phyloP scores from a whole-genome alignment of 495 filamentous ascomycete species.

The Pseudoneurospora amorphoporcata region DNA sequence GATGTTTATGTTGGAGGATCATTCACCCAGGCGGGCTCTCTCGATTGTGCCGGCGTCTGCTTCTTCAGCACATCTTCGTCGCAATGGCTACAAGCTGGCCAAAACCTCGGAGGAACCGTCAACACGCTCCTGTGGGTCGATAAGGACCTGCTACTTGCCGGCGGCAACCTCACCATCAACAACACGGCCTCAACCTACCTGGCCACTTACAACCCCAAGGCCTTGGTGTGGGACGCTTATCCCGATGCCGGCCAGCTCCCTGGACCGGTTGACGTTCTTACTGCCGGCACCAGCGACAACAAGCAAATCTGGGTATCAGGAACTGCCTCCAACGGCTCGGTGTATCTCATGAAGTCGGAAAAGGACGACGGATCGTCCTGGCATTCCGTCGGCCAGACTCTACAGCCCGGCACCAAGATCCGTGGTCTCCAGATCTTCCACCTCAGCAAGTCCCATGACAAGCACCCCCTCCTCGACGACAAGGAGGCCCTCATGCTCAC shows the following conservation, averaged over 20 bases:
- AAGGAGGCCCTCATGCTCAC: constrained; percentile 70
- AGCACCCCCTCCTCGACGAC: constrained; percentile 49
- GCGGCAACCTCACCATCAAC: constrained; percentile 62
- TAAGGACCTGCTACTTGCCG: constrained; percentile 57
- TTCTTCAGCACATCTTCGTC: constrained; percentile 53
- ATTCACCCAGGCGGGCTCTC: constrained; percentile 71
- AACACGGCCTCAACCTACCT: constrained; percentile 51
- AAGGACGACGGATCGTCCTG: constrained; percentile 38
- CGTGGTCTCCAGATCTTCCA: constrained; percentile 72
- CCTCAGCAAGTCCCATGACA: constrained; percentile 53
- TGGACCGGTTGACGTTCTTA: constrained; percentile 67
- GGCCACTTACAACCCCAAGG: constrained; percentile 60
- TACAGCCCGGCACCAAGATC: constrained; percentile 56
- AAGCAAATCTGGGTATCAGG: constrained; percentile 76
- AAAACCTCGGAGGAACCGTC: constrained; percentile 56
- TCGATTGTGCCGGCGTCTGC: constrained; percentile 75
- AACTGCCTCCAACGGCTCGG: constrained; percentile 49
- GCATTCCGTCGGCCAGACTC: constrained; percentile 44
- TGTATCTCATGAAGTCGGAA: constrained; percentile 65
- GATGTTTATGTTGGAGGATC: constrained; percentile 80
- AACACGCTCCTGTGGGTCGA: constrained; percentile 65
- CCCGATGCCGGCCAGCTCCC: constrained; percentile 57
- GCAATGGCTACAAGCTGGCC: constrained; percentile 72
- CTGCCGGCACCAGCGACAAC: constrained; percentile 55
- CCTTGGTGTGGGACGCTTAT: constrained; percentile 53